Evolutionary conservation across 371 early-diverging fungal species (phyloP), one percentile per base, ranked within the genome.

Genomic region (Parasitella parasitica): DNA sequence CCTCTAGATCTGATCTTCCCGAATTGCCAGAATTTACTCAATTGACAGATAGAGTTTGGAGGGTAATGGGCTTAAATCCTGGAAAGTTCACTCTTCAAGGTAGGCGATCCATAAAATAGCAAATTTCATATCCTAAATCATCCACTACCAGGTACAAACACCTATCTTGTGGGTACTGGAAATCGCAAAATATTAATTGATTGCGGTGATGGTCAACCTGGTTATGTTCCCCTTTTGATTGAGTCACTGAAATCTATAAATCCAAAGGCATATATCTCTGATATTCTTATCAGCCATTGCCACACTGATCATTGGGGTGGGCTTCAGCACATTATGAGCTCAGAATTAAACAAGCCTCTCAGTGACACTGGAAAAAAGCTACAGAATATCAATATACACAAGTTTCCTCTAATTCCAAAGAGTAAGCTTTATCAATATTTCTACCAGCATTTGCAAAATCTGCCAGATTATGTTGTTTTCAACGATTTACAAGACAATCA

Each of bases 251-350:
- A 66, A 20, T 65, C 32, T 1, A 61, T 69, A 2, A 50, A 63
- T 4, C 65, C 68, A 13, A 69, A 69, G 5, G 58, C 67, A 4
- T 71, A 71, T 6, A 86, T 94, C 8, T 82, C 85, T 51, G 75
- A 81, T 50, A 86, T 94, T 49, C 56, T 93, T n/a, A 73, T 91
- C 37, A 89, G 92, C 5, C 95, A 94, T 71, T 86, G 88, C 71
- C 95, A 94, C 63, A 67, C 58, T 11, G 96, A 95, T 69, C 94
- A 95, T 57, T 82, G 87, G 54, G 90, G 89, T n/a, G 95, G 96
- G 0, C 59, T 88, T 2, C 52, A 59, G 8, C 64, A 69, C n/a
- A 73, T 86, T 28, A 39, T 92, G 20, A 51, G 73, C 12, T 73
- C 67, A 20, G 57, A 55, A 26, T 15, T 51, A 24, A 54, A 63